A percentile compares a stretch with the other conserved stretches of the same genome.
These are phyloP conservation scores for Phaeophleospora eucalypticola DNA, from an alignment of 2,329 filamentous ascomycete genomes.

Conservation along the genomic window DNA sequence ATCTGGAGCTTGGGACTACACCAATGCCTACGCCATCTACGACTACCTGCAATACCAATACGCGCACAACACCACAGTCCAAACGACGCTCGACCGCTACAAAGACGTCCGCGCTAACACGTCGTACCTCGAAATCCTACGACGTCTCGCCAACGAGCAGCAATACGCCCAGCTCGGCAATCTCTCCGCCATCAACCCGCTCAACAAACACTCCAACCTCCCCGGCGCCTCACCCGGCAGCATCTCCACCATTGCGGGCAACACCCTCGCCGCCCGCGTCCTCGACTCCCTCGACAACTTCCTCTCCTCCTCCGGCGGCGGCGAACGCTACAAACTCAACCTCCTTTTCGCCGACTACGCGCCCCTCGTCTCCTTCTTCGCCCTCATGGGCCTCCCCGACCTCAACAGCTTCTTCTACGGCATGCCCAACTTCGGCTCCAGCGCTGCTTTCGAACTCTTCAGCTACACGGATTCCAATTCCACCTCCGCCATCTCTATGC, in stretches of 20 bases:
- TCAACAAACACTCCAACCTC: conserved; percentile 18
- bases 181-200: conserved; percentile 31
- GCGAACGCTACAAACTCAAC: conserved; percentile 31
- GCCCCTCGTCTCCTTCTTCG: conserved; percentile 50
- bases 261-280: conserved; percentile 34
- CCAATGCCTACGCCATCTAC: conserved; percentile 51
- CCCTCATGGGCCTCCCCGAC: conserved; percentile 40
- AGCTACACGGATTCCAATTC: conserved; percentile 34
- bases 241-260: conserved; percentile 38
- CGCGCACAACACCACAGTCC: conserved; percentile 47
- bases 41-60: conserved; percentile 55
- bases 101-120: conserved; percentile 22
- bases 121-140: conserved; percentile 29
- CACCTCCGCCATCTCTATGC: conserved; percentile 30
- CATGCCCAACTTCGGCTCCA: conserved; percentile 47
- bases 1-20: conserved; percentile 42
- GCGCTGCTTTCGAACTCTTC: conserved; percentile 52
- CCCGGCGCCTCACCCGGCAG: conserved; percentile 32
- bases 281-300: conserved; percentile 32
- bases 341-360: conserved; percentile 48
- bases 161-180: conserved; percentile 44
- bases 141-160: conserved; percentile 48
- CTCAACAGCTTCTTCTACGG: conserved; percentile 45
- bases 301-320: conserved; percentile 24
- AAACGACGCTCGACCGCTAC: conserved; percentile 30